phyloP scores from a whole-genome alignment of 768 basidiomycete genomes.

The Heimioporus sp. region DNA sequence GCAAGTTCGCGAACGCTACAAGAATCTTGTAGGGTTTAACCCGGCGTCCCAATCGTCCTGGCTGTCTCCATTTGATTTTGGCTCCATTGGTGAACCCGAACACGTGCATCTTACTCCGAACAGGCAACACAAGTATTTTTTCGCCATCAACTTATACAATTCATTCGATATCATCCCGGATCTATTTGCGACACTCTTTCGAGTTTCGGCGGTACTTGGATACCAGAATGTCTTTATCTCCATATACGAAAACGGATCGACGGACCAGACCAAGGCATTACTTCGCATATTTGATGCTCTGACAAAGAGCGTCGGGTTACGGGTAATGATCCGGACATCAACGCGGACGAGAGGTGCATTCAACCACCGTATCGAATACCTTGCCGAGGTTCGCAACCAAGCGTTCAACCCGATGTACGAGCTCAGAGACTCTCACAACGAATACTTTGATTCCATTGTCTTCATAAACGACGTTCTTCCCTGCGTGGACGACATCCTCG shows the following conservation, averaged over 20 bases:
- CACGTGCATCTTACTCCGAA: constrained; percentile 38
- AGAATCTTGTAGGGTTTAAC: constrained; percentile 76
- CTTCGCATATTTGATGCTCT: constrained; percentile 94
- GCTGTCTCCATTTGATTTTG: constrained; percentile 53
- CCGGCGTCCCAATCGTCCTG: constrained; percentile 57
- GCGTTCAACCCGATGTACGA: constrained; percentile 96
- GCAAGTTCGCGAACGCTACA: constrained; percentile 85
- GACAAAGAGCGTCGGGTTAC: constrained; percentile 84
- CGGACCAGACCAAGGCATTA: constrained; percentile 96
- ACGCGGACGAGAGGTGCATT: constrained; percentile 93
- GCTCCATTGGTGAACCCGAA: constrained; percentile 40
- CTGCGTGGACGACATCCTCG: constrained; percentile 95
- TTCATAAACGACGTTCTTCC: constrained; percentile 99
- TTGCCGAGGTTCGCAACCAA: constrained; percentile 99
- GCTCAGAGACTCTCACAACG: constrained; percentile 85
- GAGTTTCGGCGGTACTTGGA: constrained; percentile 86
- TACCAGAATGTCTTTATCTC: constrained; percentile 98
- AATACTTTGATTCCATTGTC: constrained; percentile 93
- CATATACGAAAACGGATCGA: constrained; percentile 99
- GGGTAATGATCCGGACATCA: constrained; percentile 90
- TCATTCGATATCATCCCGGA: constrained; percentile 99
- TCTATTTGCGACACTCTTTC: constrained; percentile 94
- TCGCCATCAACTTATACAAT: constrained; percentile 99
- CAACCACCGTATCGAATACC: constrained; percentile 99
- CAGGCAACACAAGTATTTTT: constrained; percentile 94